Conservation (phyloP, 1,139 yeast species). For the Suhomyces bolitotheri region DNA sequence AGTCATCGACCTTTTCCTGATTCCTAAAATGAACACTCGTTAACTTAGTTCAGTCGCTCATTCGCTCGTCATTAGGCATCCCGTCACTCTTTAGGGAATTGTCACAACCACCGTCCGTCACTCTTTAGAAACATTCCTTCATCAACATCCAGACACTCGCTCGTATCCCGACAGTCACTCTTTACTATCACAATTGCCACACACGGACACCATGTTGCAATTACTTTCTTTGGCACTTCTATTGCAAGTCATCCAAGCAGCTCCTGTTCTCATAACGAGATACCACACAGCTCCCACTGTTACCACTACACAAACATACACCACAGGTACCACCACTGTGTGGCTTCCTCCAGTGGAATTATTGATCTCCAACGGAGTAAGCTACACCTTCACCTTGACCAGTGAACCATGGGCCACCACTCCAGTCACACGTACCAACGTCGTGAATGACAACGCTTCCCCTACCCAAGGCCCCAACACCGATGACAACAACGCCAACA, state of each 20-base stretch:
- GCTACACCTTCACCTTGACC: conserved; percentile 58
- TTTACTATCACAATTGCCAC: too few relatives aligned
- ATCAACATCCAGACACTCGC: too few relatives aligned
- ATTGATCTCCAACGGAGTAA: conserved; percentile 59
- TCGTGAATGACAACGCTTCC: conserved; percentile 13
- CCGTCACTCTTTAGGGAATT: too few relatives aligned
- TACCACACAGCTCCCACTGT: conserved; percentile 63
- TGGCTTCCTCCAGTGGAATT: conserved; percentile 71
- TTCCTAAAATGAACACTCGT: too few relatives aligned
- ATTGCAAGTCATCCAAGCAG: conserved; percentile 23
- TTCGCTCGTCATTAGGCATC: too few relatives aligned
- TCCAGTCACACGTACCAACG: conserved; percentile 34
- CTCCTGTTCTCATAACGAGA: conserved; percentile 55
- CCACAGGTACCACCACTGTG: conserved; percentile 61
- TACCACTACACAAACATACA: conserved; percentile 52
- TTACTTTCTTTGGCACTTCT: conserved; percentile 6
- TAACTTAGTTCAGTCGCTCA: too few relatives aligned
- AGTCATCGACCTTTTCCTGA: too few relatives aligned
- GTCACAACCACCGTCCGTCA: too few relatives aligned
- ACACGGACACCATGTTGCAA: conserved; percentile 10
- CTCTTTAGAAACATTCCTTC: too few relatives aligned
- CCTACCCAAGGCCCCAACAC: not conserved
- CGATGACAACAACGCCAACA: not conserved
- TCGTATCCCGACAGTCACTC: too few relatives aligned
- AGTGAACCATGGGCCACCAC: conserved; percentile 32